Conservation (phyloP, 306 rosid genomes). For the Casuarina cunninghamiana region DNA sequence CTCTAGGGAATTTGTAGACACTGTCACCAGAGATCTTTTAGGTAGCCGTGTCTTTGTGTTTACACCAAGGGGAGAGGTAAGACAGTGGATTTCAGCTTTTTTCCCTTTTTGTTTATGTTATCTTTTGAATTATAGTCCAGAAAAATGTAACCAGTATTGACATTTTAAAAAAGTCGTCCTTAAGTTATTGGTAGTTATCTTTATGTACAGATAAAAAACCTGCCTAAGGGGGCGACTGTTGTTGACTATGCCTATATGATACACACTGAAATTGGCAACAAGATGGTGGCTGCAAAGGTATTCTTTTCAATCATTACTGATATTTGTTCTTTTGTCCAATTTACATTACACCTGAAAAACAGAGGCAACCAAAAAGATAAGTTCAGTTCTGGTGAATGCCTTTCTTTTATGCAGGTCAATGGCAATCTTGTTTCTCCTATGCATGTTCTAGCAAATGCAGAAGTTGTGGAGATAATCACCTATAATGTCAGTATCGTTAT, state of each 20-base stretch:
- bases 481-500: constrained; percentile 70
- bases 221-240: constrained; percentile 92
- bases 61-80: constrained; percentile 98
- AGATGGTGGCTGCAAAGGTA: constrained; percentile 99
- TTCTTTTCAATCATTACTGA: constrained; percentile 15
- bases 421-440: constrained; percentile 90
- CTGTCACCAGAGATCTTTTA: constrained; percentile 88
- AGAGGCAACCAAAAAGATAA: constrained; percentile 13
- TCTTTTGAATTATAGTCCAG: constrained; percentile 11
- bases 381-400: constrained; percentile 23
- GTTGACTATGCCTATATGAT: constrained; percentile 98
- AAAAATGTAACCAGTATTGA: constrained; percentile 7
- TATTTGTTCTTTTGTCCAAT: constrained; percentile 17
- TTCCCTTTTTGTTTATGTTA: background rate
- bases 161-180: constrained; percentile 12
- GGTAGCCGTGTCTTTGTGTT: constrained; percentile 98
- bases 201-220: constrained; percentile 78
- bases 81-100: constrained; percentile 17
- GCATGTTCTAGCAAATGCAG: constrained; percentile 90
- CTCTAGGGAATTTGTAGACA: constrained; percentile 98
- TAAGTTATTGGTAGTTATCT: constrained; percentile 23
- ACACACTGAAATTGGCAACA: constrained; percentile 98
- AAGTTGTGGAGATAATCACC: constrained; percentile 98
- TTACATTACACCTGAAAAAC: constrained; percentile 15
- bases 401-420: constrained; percentile 73